Base-by-base conservation (phyloP, 495 filamentous ascomycete genomes). In the Penicillium pulvis region DNA sequence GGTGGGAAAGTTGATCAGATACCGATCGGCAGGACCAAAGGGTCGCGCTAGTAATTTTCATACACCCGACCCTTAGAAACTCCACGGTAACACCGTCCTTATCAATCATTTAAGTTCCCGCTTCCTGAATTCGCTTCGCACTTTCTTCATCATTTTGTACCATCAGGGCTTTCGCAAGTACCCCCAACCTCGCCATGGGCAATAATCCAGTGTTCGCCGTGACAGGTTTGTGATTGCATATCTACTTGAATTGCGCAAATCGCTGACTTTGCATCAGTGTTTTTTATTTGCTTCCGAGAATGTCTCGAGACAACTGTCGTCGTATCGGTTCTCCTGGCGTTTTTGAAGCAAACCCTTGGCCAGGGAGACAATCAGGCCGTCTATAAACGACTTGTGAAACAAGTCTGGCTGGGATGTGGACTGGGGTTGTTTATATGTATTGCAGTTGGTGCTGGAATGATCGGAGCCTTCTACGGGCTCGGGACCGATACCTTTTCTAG, bases 201-300 rank as follows among this genome's bases (percentile, higher is more conserved):
- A 60, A 56, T 30, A 60, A 60, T 49, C 44, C 53, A 10, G 65
- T 68, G 12, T 68, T 68, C 56, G 65, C 65, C 41, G 65, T 68
- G 28, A 68, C 65, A 1, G 65, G 65, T 68, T 53, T 23, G 53
- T 43, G 33, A 43, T 53, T 20, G 16, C 33, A n/a, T 17, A n/a
- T 23, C 43, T 41, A 30, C 6, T n/a, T 19, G 23, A 12, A n/a
- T 5, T 51, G 3, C 26, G 19, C 9, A 35, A 45, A 12, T 41
- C 19, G 16, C 54, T 57, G 52, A 52, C 33, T 26, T 20, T 2
- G 42, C 47, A n/a, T 30, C 26, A 80, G 80, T 94, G 49, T 96
- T 94, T 75, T 92, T 96, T 75, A 87, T 96, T 69, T 84, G 85
- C 64, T 93, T 94, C 65, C 88, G 91, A 66, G 91, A 96, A 78